Base-by-base conservation (phyloP, 441 rosid genomes). In the Adansonia grandidieri region DNA sequence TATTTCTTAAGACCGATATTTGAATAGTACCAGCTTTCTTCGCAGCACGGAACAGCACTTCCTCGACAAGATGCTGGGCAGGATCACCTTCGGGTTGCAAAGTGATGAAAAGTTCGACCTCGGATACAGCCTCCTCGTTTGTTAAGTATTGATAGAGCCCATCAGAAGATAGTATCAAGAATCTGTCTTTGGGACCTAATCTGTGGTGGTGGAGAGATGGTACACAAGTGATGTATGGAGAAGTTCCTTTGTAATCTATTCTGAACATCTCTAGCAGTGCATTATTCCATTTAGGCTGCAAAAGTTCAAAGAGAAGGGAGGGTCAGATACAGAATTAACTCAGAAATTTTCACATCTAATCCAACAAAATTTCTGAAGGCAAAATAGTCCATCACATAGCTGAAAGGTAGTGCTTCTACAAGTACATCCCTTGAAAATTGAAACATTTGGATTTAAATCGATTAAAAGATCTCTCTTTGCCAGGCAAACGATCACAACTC, bases 71-170 rank as follows among this genome's bases (percentile, higher is more conserved):
- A 75, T 96, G 99, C 76, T 94, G 98, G 0, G 99, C 99, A 10
- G 98, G 98, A 84, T 96, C 98, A 53, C 97, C 98, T 81, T 92
- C 97, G 0, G 99, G 99, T 79, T 92, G 95, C 74, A 91, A 72
- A 1, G 89, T 40, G 51, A 94, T 88, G 90, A 92, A 94, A 65
- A 89, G 89, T 75, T 96, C 95, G 1, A 96, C 97, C 76, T 91
- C 96, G 4, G 91, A 84, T 54, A 96, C 96, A 1, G 96, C 99
- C 82, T 96, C 97, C 80, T 96, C 97, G 5, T 96, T 94, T 0
- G 97, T 96, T 60, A 96, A 87, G 88, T 92, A 96, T 68, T 96
- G 97, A 78, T 94, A 96, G 14, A 96, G 90, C 19, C 99, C 99
- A 61, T 96, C 98, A 0, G 98, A 94, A 58, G 95, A 91, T 76